Percentiles rank a stretch among this genome's conserved stretches.
Evolutionary conservation across 352 stramenopile genomes (phyloP).

Genomic region (Phytopythium helicoides): DNA sequence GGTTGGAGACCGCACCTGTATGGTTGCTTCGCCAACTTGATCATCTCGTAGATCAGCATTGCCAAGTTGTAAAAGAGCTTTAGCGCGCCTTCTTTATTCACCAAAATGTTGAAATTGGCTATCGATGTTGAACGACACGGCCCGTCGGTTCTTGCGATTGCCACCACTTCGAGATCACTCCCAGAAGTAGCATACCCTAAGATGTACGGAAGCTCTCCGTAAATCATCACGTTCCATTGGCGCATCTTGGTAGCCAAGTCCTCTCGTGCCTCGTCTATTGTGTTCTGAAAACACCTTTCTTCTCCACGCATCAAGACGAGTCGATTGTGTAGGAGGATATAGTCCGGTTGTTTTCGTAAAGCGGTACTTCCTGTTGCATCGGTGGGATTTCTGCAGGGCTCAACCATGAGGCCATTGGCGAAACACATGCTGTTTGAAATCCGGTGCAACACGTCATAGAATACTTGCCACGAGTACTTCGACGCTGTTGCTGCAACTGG

Average conservation of each 20-base stretch:
- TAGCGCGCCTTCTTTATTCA: no score
- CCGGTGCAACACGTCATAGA: no score
- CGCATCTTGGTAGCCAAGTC: slow-evolving; percentile 9
- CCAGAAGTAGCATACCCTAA: slow-evolving; percentile 14
- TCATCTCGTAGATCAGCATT: no score
- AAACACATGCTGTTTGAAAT: no score
- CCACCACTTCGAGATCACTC: slow-evolving; percentile 7
- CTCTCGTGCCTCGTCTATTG: slow-evolving; percentile 1
- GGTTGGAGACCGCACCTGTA: no score
- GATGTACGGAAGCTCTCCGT: slow-evolving; percentile 20
- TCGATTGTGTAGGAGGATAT: slow-evolving; percentile 4
- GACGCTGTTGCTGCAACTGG: no score
- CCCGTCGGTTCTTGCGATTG: slow-evolving; percentile 10
- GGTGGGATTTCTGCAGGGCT: no score
- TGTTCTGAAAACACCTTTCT: slow-evolving; percentile 6
- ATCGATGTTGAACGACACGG: not conserved
- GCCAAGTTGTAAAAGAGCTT: no score
- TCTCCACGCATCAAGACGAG: slow-evolving; percentile 13
- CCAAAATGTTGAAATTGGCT: not conserved
- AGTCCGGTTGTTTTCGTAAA: slow-evolving; percentile 6
- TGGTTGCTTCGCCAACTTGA: no score
- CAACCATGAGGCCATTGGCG: no score
- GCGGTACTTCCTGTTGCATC: not conserved
- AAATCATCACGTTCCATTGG: slow-evolving; percentile 15
- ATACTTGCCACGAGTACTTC: no score